Evolutionary conservation across 2,329 filamentous ascomycete genomes (phyloP).

Genomic region (Colletotrichum higginsianum): DNA sequence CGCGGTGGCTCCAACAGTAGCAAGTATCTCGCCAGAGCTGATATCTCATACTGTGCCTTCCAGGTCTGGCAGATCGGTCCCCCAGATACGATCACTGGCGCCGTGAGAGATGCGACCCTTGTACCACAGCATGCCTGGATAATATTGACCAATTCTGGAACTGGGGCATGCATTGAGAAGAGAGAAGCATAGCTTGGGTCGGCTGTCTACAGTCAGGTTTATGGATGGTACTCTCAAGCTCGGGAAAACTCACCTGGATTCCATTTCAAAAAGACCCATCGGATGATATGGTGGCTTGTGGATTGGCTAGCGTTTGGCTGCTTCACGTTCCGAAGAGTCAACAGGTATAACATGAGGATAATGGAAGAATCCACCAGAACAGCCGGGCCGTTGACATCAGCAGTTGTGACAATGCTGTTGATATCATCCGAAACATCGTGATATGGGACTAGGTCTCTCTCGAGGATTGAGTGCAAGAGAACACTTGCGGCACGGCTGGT

Average conservation of each 20-base stretch:
- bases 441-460: slow-evolving; percentile 76
- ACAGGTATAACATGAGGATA: slow-evolving; percentile 78
- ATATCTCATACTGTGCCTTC: slow-evolving; percentile 59
- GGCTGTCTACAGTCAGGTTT: slow-evolving; percentile 56
- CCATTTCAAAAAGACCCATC: slow-evolving; percentile 89
- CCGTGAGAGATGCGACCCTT: slow-evolving; percentile 50
- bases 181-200: slow-evolving; percentile 78
- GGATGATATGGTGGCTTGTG: slow-evolving; percentile 79
- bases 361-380: slow-evolving; percentile 85
- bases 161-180: slow-evolving; percentile 74
- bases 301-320: slow-evolving; percentile 78
- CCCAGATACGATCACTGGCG: slow-evolving; percentile 58
- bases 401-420: slow-evolving; percentile 80
- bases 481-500: slow-evolving; percentile 85
- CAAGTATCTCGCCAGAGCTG: slow-evolving; percentile 67
- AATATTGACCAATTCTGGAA: slow-evolving; percentile 77
- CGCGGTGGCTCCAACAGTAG: slow-evolving; percentile 62
- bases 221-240: not conserved
- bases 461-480: slow-evolving; percentile 78
- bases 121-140: slow-evolving; percentile 78
- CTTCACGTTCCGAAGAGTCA: slow-evolving; percentile 76
- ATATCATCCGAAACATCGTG: slow-evolving; percentile 77
- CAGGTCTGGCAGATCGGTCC: slow-evolving; percentile 65
- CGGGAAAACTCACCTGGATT: slow-evolving; percentile 74
- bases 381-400: slow-evolving; percentile 86